Percentiles rank a stretch among this genome's conserved stretches.
phyloP scores from a whole-genome alignment of 169 alveolate species.

The Cryptosporidium xiaoi region DNA sequence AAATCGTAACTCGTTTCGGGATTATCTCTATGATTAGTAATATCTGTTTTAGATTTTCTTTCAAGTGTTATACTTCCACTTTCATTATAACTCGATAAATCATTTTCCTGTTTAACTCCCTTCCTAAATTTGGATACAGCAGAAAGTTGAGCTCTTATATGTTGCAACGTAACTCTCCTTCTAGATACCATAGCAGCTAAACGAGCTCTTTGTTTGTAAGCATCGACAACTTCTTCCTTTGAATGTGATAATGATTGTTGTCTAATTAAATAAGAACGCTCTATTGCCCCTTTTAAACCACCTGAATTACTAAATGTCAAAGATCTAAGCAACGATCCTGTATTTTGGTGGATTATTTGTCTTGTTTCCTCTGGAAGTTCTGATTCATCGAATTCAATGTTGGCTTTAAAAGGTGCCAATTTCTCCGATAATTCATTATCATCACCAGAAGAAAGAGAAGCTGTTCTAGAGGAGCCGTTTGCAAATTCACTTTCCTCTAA shows the following conservation, averaged over 20 bases:
- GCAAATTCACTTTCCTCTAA: background rate
- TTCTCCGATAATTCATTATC: conserved; percentile 8
- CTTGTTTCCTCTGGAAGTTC: conserved; percentile 66
- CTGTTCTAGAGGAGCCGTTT: conserved; percentile 4
- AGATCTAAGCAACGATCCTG: conserved; percentile 16
- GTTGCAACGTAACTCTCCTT: conserved; percentile 55
- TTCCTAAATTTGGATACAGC: conserved; percentile 38
- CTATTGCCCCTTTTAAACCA: conserved; percentile 68
- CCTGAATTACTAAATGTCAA: conserved; percentile 57
- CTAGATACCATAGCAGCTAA: conserved; percentile 73
- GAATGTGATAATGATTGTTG: conserved; percentile 48
- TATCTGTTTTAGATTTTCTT: conserved; percentile 33
- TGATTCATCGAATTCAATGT: conserved; percentile 39
- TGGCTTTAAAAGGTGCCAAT: conserved; percentile 14
- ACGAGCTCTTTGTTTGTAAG: conserved; percentile 68
- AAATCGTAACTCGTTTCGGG: conserved; percentile 25
- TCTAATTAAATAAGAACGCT: conserved; percentile 51
- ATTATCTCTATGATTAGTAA: conserved; percentile 3
- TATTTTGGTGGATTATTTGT: conserved; percentile 32
- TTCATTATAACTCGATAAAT: background rate
- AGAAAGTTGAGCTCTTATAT: conserved; percentile 39
- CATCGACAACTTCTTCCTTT: conserved; percentile 67
- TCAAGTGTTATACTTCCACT: background rate
- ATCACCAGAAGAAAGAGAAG: background rate
- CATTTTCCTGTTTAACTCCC: conserved; percentile 2